Conservation (phyloP, 108 stramenopile genomes). For the Nitzschia inconspicua region DNA sequence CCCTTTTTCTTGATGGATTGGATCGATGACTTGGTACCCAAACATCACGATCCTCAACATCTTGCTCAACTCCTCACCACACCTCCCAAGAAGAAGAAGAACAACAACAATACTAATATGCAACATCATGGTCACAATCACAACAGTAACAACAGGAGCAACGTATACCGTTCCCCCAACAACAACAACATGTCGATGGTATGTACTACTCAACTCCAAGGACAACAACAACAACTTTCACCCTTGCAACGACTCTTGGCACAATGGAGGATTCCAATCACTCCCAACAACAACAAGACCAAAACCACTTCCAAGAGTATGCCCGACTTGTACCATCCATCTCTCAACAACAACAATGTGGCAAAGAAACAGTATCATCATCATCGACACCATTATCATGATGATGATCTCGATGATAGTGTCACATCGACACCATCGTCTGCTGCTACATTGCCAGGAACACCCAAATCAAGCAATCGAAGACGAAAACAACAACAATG, state of each 20-base stretch:
- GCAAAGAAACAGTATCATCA: neutral
- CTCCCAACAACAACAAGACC: neutral
- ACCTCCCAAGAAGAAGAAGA: neutral
- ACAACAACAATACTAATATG: neutral
- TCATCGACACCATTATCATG: neutral
- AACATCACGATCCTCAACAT: neutral
- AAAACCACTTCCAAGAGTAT: neutral
- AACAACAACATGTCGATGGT: neutral
- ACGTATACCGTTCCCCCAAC: neutral
- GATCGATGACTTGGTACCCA: conserved; percentile 2
- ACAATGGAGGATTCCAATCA: neutral
- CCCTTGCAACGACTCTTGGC: too few species aligned
- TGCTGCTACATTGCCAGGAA: neutral
- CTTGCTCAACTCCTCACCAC: neutral
- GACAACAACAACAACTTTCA: neutral
- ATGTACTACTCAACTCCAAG: too few species aligned
- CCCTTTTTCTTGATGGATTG: conserved; percentile 11
- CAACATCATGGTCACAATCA: neutral
- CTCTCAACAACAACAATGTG: neutral
- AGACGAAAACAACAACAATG: neutral
- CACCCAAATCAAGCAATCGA: conserved; percentile 9
- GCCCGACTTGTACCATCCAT: neutral
- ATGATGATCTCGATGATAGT: neutral
- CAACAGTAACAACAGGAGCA: neutral
- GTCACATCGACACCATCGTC: neutral